Evolutionary conservation across 495 filamentous ascomycete species (phyloP), one percentile per base, ranked within the genome.

Genomic region (Penicillium canariense): DNA sequence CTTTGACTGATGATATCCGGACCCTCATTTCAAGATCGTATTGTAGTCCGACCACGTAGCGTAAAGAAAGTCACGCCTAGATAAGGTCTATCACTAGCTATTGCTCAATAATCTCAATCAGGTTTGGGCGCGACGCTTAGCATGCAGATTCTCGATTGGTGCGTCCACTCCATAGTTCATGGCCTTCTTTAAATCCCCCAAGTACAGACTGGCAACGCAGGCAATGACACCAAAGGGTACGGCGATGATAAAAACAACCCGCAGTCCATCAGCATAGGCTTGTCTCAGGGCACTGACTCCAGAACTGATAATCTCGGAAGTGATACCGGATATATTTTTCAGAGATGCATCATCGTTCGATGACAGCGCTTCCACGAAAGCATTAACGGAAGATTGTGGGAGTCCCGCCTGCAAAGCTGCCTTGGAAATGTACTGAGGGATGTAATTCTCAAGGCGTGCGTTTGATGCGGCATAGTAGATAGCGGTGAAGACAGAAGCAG

Each of bases 191-290:
- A 57, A 14, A 48, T 57, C 48, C 5, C 55, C 55, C 48, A 57
- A 27, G 15, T 47, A 52, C 5, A 52, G 20, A 28, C 48, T 52
- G 5, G 48, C 43, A 34, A 57, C 27, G 17, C 48, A 52, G 5
- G 55, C 48, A 7, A 57, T 7, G 8, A 57, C 10, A n/a, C 55
- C 48, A 42, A 57, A 57, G 2, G 55, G 55, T 6, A 42, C 49
- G 14, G 55, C 55, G 20, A 57, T 57, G 18, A 57, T 57, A 6
- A 32, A 57, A 2, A 57, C 49, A 31, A 48, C 48, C 15, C 55
- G 47, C 1, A 57, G 7, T 14, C 48, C 34, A 48, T 57, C 55
- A 1, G 55, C 55, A 35, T 48, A 57, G 14, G 49, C 55, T 43
- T 57, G 48, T 14, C 48, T 52, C 9, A 46, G 32, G 8, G 55